Base-by-base conservation (phyloP, 345 rosid genomes). In the Pistacia vera region DNA sequence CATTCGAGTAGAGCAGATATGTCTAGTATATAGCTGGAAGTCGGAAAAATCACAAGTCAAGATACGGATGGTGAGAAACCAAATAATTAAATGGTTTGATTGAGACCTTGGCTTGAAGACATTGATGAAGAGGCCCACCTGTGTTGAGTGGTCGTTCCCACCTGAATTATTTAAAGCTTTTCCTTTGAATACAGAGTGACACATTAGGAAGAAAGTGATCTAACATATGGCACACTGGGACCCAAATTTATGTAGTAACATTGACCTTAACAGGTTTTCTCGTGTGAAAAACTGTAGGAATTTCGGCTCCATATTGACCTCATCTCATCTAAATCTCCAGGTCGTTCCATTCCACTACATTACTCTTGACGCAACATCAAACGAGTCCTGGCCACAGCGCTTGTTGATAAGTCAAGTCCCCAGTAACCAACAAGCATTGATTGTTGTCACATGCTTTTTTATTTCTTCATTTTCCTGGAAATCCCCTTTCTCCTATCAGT, bases 251-350 rank as follows among this genome's bases (percentile, higher is more conserved):
- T 13, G 1, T 3, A 30, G 14, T 4, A 62, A 13, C 66, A 30
- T 30, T 66, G 54, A 44, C 30, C 28, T n/a, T 44, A 4, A 0
- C 16, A 20, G 7, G 16, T 4, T 18, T 0, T 3, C n/a, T 22
- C 30, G 3, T 5, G 67, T 4, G 5, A 63, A 4, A 0, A 3
- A 67, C 71, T 68, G 71, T 68, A 25, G 12, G 6, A 25, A 68
- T 49, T 68, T 68, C 71, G 71, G 71, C 58, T 49, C 41, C 7
- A 30, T 17, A 46, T 22, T 46, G 36, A 46, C 56, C 46, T 41
- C 46, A 41, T 5, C 46, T 41, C 9, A 41, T 41, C 46, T 1
- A 7, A 41, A 7, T 12, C 5, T 1, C 4, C 14, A 13, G 33
- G 55, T 67, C 56, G 16, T 49, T 25, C 38, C 41, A 36, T 49